These are phyloP conservation scores for Xerocomus nothofagi DNA, from an alignment of 1,284 basidiomycete genomes.

Conservation along the genomic window DNA sequence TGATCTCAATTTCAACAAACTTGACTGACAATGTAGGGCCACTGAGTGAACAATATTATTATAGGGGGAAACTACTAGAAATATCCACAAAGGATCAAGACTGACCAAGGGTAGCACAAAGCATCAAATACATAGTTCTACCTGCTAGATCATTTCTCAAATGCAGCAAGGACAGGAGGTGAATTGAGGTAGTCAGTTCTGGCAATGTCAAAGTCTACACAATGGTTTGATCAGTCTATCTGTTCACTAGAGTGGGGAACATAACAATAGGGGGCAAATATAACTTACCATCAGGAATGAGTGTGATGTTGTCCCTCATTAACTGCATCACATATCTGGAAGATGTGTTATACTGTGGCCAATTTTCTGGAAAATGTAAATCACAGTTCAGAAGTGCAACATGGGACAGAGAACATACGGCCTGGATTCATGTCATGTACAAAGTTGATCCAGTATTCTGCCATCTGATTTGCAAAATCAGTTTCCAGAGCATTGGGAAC, in stretches of 20 bases:
- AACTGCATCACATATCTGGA: conserved; percentile 19
- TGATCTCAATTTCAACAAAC: too few species aligned
- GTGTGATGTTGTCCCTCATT: conserved; percentile 22
- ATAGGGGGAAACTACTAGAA: too few species aligned
- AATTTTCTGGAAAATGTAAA: conserved; percentile 9
- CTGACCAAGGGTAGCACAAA: neutral
- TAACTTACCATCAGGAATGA: conserved; percentile 17
- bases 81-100: too few species aligned
- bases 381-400: neutral
- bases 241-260: neutral
- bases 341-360: conserved; percentile 17
- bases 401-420: conserved; percentile 5
- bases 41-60: too few species aligned
- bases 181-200: conserved; percentile 23
- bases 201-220: conserved; percentile 10
- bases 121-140: neutral
- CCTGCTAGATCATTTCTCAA: conserved; percentile 17
- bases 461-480: conserved; percentile 17
- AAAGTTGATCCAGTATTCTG: conserved; percentile 25
- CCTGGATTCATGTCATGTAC: conserved; percentile 22
- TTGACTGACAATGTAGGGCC: too few species aligned
- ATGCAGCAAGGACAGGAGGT: conserved; percentile 14
- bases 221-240: neutral
- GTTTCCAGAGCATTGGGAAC: conserved; percentile 5
- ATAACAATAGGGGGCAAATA: neutral